phyloP scores from a whole-genome alignment of 108 stramenopile genomes.

The Pseudonitzschia multiseries region DNA sequence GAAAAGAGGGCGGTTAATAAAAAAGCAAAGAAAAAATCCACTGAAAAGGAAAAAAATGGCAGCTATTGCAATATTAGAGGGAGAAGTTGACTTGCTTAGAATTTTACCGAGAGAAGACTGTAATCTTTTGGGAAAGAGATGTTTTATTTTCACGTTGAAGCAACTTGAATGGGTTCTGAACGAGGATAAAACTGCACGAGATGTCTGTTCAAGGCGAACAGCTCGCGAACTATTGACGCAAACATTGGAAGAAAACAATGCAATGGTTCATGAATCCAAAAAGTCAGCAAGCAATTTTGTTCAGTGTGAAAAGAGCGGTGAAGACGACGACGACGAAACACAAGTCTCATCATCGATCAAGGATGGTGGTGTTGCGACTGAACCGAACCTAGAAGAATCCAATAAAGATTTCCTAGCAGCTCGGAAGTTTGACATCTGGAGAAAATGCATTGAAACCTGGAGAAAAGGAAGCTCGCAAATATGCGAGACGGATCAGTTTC shows the following conservation, averaged over 20 bases:
- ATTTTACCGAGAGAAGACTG: constrained; percentile 40
- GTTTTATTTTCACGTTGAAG: constrained; percentile 48
- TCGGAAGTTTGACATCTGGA: constrained; percentile 8
- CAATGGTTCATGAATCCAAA: neutral
- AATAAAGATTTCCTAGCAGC: neutral
- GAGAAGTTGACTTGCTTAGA: constrained; percentile 31
- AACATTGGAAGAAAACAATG: constrained; percentile 9
- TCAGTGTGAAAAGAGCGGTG: neutral
- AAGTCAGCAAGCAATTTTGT: neutral
- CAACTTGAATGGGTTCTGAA: constrained; percentile 40
- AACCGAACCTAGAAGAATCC: neutral
- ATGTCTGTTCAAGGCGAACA: neutral
- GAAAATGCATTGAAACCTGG: constrained; percentile 4
- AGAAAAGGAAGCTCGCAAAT: neutral
- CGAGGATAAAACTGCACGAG: constrained; percentile 10
- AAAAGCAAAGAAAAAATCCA: constrained; percentile 25
- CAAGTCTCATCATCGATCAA: neutral
- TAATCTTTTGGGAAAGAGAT: constrained; percentile 32
- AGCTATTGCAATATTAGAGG: constrained; percentile 22
- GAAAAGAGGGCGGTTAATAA: neutral
- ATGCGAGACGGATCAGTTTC: constrained; percentile 27
- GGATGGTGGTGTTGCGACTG: neutral
- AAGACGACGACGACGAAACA: neutral
- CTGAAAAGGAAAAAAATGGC: constrained; percentile 36
- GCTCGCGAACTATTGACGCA: constrained; percentile 11